Evolutionary conservation across 345 rosid genomes (phyloP), one percentile per base, ranked within the genome.

Genomic region (Salix purpurea): DNA sequence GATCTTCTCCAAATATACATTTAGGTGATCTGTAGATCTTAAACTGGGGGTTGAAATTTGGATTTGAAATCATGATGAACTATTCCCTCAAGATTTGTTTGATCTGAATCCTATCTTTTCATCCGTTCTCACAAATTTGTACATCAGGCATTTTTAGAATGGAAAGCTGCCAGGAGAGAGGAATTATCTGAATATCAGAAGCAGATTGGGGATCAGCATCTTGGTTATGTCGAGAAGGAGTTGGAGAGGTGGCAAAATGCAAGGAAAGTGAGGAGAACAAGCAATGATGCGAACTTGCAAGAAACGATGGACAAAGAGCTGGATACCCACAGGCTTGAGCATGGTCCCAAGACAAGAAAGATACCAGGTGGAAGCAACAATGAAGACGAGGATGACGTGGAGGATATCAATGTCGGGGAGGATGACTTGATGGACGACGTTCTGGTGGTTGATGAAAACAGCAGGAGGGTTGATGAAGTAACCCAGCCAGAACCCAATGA

Each of bases 221-320:
- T 94, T 60, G 82, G 84, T 44, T 92, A 96, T 36, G 93, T 92
- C 9, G 99, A 94, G 78, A 96, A 90, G 79, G 98, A 96, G 82
- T 62, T 94, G 84, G 98, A 94, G 86, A 91, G 92, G 87, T 90
- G 99, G 98, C 94, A 96, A 86, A 94, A 90, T 83, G 97, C 91
- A 28, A 87, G 95, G 84, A 91, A 86, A 69, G 88, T 85, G 5
- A 88, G 97, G 84, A 92, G 90, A 75, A 83, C 74, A 30, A 89
- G 78, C 83, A 83, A 80, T 44, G 94, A 82, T 50, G 83, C 89
- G 65, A 91, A 89, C 84, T 85, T 93, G 71, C 99, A 96, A 83
- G 98, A 96, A 83, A 92, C 98, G 0, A 96, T 96, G 98, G 98
- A 96, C 89, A 91, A 91, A 79, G 99, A 96, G 75, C 81, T 96